Conservation (phyloP, 352 stramenopile species). For the Saprolegnia diclina region DNA sequence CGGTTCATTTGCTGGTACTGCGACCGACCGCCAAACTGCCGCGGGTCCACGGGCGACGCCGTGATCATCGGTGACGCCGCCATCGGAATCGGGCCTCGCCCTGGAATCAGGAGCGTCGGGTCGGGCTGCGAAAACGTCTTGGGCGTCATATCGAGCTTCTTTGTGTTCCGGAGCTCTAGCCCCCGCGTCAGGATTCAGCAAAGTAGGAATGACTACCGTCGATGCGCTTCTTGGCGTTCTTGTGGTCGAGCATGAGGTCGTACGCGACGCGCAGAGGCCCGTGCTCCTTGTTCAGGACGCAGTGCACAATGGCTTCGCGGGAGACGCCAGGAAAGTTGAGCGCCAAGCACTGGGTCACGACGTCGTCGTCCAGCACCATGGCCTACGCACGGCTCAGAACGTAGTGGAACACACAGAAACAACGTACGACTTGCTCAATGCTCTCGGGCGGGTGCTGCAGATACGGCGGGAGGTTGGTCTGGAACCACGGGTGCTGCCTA, state of each 20-base stretch:
- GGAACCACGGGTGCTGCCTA: slow-evolving; percentile 96
- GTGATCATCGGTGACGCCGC: slow-evolving; percentile 69
- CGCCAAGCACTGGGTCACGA: slow-evolving; percentile 50
- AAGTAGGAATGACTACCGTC: slow-evolving; percentile 43
- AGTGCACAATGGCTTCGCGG: slow-evolving; percentile 49
- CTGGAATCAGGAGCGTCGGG: slow-evolving; percentile 58
- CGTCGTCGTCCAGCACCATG: slow-evolving; percentile 77
- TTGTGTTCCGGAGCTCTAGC: slow-evolving; percentile 66
- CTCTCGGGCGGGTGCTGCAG: slow-evolving; percentile 93
- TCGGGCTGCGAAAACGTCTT: slow-evolving; percentile 74
- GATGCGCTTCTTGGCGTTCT: slow-evolving; percentile 93
- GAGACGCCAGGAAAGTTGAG: slow-evolving; percentile 46
- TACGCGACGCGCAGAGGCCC: slow-evolving; percentile 91
- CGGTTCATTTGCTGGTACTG: slow-evolving; percentile 24
- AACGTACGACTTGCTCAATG: slow-evolving; percentile 91
- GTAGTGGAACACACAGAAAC: background rate
- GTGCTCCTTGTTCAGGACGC: slow-evolving; percentile 50
- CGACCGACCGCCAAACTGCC: slow-evolving; percentile 56
- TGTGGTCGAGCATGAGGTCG: slow-evolving; percentile 97
- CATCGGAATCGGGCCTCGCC: slow-evolving; percentile 72
- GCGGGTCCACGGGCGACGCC: slow-evolving; percentile 45
- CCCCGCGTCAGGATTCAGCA: background rate
- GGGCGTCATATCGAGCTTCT: slow-evolving; percentile 57
- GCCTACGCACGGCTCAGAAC: slow-evolving; percentile 33
- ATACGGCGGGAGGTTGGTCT: slow-evolving; percentile 97